Conservation (phyloP, 805 yeast genomes). For the Schwanniomyces yamadae region DNA sequence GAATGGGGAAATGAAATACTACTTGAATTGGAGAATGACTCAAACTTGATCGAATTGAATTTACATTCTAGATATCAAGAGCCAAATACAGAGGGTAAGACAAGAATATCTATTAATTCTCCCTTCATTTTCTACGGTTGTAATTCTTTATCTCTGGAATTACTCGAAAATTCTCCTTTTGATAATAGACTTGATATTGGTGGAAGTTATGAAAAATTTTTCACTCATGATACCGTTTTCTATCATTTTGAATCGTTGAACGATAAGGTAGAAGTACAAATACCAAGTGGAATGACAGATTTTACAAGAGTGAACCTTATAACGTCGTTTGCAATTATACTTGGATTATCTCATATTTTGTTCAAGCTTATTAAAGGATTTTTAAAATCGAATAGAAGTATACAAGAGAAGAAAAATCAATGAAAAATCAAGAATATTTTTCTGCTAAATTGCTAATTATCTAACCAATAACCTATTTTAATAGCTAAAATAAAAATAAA, state of each 20-base stretch:
- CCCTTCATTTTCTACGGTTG: slow-evolving; percentile 40
- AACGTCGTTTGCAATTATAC: slow-evolving; percentile 4
- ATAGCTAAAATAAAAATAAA: slow-evolving; percentile 1
- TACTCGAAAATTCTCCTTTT: slow-evolving; percentile 38
- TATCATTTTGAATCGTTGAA: slow-evolving; percentile 22
- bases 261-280: slow-evolving; percentile 1
- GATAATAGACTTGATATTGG: slow-evolving; percentile 29
- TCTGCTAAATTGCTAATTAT: neutral
- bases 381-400: neutral
- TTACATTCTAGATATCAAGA: slow-evolving; percentile 42
- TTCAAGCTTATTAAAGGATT: slow-evolving; percentile 5
- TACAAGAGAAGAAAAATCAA: neutral
- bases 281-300: slow-evolving; percentile 2
- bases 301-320: neutral
- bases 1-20: slow-evolving; percentile 43
- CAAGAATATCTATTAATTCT: slow-evolving; percentile 15
- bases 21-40: slow-evolving; percentile 20
- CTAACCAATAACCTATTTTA: neutral
- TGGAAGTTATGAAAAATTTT: slow-evolving; percentile 33
- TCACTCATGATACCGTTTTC: slow-evolving; percentile 41
- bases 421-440: slow-evolving; percentile 1
- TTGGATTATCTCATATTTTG: slow-evolving; percentile 6
- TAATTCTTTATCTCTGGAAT: slow-evolving; percentile 24
- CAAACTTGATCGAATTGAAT: slow-evolving; percentile 21
- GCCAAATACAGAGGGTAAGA: slow-evolving; percentile 18